Evolutionary conservation across 805 yeast species (phyloP).

Genomic region (Zygoascus ofunaensis): DNA sequence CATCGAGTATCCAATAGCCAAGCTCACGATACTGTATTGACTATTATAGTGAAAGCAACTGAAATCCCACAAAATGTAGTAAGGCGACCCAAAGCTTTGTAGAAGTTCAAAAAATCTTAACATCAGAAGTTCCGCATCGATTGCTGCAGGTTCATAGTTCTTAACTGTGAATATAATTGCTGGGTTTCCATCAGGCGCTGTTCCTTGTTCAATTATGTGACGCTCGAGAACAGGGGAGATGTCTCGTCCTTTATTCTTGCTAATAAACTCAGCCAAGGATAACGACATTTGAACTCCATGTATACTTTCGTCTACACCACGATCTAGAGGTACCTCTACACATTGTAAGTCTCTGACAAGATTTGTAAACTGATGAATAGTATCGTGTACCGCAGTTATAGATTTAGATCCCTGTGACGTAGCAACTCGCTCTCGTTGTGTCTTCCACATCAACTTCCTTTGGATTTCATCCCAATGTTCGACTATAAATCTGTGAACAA

Average conservation of each 20-base stretch:
- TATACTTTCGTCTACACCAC: background rate
- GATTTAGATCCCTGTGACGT: background rate
- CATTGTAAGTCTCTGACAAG: conserved; percentile 1
- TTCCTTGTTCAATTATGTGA: conserved; percentile 50
- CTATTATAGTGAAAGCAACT: conserved; percentile 43
- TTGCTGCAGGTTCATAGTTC: conserved; percentile 28
- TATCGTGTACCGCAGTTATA: background rate
- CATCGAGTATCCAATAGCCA: conserved; percentile 29
- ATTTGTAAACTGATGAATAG: background rate
- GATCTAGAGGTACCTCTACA: background rate
- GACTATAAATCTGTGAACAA: conserved; percentile 42
- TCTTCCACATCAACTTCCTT: conserved; percentile 17
- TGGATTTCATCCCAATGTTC: conserved; percentile 37
- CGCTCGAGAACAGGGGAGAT: conserved; percentile 36
- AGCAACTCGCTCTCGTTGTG: conserved; percentile 13
- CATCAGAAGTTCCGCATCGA: conserved; percentile 42
- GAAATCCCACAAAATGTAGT: conserved; percentile 56
- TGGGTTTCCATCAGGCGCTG: conserved; percentile 67
- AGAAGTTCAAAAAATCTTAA: conserved; percentile 57
- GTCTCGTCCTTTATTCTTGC: conserved; percentile 50
- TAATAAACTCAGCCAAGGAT: conserved; percentile 52
- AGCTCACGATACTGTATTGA: conserved; percentile 26
- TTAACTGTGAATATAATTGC: conserved; percentile 44
- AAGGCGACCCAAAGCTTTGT: conserved; percentile 62
- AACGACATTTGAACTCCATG: background rate